Evolutionary conservation across 1,139 yeast species (phyloP), one percentile per base, ranked within the genome.

Genomic region (Yamadazyma membranifaciens): DNA sequence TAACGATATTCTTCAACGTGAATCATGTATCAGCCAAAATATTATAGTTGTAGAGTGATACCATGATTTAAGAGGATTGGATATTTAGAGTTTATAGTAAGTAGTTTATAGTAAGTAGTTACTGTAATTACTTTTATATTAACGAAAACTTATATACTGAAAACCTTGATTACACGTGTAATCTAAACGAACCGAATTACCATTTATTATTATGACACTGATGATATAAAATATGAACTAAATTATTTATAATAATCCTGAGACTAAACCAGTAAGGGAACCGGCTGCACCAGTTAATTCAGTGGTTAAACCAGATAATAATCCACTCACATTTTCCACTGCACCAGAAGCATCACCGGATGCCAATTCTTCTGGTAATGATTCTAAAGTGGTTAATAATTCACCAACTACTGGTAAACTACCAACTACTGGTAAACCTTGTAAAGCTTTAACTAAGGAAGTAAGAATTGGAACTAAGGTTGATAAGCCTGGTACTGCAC

Each of bases 331-430:
- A n/a, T 27, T 14, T 11, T 13, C 3, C 12, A 27, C 11, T n/a
- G 14, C 27, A 32, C 28, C 27, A n/a, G 17, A 31, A 32, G 20
- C 33, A 14, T 15, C 33, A 30, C 20, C 16, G n/a, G n/a, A n/a
- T n/a, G 20, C 11, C 6, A 32, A 12, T 12, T 14, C 10, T 6
- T 7, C 29, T 14, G 36, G 36, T 32, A 32, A 32, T n/a, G 47
- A 45, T 33, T 34, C 37, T 40, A 43, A 33, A 35, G 46, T 47
- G 4, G 41, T 38, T 30, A 41, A 40, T 22, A 46, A 36, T 13
- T 45, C 45, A 37, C 45, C 33, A 22, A 44, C 42, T 20, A 42
- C 31, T 39, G 50, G 49, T 33, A 48, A 46, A 28, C 40, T 41
- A 15, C 38, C 36, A 29, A 45, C 33, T 15, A 45, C 33, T 40